These are phyloP conservation scores for Colletotrichum horii DNA, from an alignment of 2,329 filamentous ascomycete species.

Conservation along the genomic window DNA sequence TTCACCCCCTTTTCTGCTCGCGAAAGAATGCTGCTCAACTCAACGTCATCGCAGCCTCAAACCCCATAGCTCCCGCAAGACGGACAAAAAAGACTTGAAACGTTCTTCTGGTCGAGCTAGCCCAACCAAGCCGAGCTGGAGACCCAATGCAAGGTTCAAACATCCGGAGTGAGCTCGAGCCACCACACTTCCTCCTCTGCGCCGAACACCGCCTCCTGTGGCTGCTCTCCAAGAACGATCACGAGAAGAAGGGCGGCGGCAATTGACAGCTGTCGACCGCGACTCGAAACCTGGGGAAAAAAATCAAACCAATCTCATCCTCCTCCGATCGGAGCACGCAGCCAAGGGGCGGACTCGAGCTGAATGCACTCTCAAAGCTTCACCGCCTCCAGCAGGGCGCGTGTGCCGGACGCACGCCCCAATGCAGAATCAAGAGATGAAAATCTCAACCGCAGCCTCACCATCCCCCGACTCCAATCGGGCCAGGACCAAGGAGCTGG, in stretches of 20 bases:
- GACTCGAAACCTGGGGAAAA: neutral
- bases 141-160: neutral
- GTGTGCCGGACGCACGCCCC: neutral
- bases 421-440: neutral
- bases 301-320: neutral
- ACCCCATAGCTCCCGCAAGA: neutral
- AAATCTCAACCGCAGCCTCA: neutral
- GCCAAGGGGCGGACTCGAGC: neutral
- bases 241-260: neutral
- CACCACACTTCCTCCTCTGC: neutral
- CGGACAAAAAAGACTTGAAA: neutral
- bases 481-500: neutral
- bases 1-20: neutral
- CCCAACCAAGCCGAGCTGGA: neutral
- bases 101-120: neutral
- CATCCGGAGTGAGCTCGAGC: neutral
- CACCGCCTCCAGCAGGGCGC: neutral
- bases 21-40: neutral
- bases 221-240: neutral
- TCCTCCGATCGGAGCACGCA: neutral
- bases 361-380: constrained; percentile 5
- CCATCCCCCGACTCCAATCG: neutral
- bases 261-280: neutral
- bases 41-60: neutral
- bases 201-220: neutral